Evolutionary conservation across 495 filamentous ascomycete species (phyloP), one percentile per base, ranked within the genome.

Genomic region (Xylaria telfairii): DNA sequence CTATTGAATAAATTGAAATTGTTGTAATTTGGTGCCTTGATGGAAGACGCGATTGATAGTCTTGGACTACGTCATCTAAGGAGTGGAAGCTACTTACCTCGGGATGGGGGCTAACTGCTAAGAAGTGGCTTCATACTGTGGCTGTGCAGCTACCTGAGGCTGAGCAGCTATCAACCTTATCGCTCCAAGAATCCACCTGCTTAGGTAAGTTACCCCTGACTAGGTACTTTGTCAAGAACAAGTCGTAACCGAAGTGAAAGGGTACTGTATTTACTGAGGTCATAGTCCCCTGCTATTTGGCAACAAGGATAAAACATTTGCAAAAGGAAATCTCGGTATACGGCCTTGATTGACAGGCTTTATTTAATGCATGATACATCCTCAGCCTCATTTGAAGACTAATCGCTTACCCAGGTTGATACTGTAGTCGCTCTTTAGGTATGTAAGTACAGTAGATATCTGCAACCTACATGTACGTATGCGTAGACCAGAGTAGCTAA

Each of bases 21-120:
- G 30, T 62, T 41, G 19, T 1, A 19, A 62, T 61, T 69, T 34
- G 30, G 4, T 51, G n/a, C 56, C 44, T n/a, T 19, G 30, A 37
- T 62, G 56, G 42, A 65, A 70, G 68, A 70, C 68, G 68, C 68
- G 68, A 70, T 32, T 28, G 49, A 41, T 17, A 21, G 3, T 57
- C 28, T 42, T 42, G 13, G 42, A 28, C 60, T 56, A 70, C 68
- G 68, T 70, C 68, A 70, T 70, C 19, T 17, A 3, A 57, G 13
- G 26, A n/a, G n/a, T n/a, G n/a, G n/a, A n/a, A n/a, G n/a, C n/a
- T n/a, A n/a, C n/a, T n/a, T n/a, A n/a, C n/a, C n/a, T n/a, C n/a
- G n/a, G n/a, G n/a, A n/a, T n/a, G n/a, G n/a, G n/a, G n/a, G n/a
- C n/a, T n/a, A n/a, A n/a, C n/a, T n/a, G n/a, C n/a, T n/a, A n/a